Base-by-base conservation (phyloP, 768 basidiomycete species). In the Strobilomyces dryophilus region DNA sequence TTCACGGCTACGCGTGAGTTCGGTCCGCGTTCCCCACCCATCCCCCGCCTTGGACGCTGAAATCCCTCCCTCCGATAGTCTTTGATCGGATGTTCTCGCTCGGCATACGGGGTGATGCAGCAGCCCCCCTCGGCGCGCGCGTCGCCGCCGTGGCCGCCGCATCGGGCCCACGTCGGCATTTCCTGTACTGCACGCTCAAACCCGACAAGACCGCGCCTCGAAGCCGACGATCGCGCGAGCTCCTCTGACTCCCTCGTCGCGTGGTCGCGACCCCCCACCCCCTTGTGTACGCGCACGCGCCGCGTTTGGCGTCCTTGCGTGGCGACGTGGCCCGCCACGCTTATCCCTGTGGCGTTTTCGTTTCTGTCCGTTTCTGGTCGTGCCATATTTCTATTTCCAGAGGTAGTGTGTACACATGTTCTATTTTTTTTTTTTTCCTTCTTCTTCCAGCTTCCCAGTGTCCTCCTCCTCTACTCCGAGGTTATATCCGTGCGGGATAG, bases 41-140 rank as follows among this genome's bases (percentile, higher is more conserved):
- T n/a, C n/a, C 18, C 2, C 29, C 27, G 7, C 8, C 5, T 36
- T 8, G 5, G 9, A n/a, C 39, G 41, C 41, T 43, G 41, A 43
- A 14, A 6, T 10, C 14, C 3, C 10, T 14, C 24, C 15, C 21
- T 11, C 5, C 11, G 26, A 37, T n/a, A 93, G 91, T 92, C 12
- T 94, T 92, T 64, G 90, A 92, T 68, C 74, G 90, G 27, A 91
- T 92, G 92, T 93, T 92, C 65, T 89, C 86, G 6, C 76, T 93
- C 11, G 90, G 90, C 18, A 75, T 92, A 9, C 85, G 91, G 27
- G 82, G 83, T 52, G 87, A 86, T 4, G 79, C 84, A 0, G 83
- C 89, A 46, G 63, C 57, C 1, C 79, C 80, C 4, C 80, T 87
- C 4, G 79, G 81, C 2, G 78, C 79, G 11, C 81, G 87, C 7